Base-by-base conservation (phyloP, 768 basidiomycete species). In the Amanita subjunquillea region DNA sequence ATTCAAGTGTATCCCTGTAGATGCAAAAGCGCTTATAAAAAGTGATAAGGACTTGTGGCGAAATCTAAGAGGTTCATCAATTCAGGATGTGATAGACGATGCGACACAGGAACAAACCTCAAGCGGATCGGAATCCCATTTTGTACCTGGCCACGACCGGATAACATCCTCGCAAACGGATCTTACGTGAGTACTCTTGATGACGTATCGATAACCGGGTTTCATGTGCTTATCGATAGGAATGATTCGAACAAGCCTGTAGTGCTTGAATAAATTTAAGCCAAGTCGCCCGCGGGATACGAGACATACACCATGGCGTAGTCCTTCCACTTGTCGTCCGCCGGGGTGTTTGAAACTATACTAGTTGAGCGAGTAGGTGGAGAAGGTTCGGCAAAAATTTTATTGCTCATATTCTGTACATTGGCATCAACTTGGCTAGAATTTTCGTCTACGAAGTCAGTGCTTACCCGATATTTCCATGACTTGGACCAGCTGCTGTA, bases 151-250 rank as follows among this genome's bases (percentile, higher is more conserved):
- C 72, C 77, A 78, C 4, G 72, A 68, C 50, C 74, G 68, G 54
- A 84, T 76, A 17, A 83, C 76, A 38, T 79, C 77, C 56, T 78
- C 74, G 57, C 79, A 80, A 2, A 76, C 77, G 56, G 78, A 74
- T 22, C 78, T 63, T 52, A 84, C 72, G 57, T 78, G 78, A 25
- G 68, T 70, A 58, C 79, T 82, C 67, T 82, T 81, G 63, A 84
- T 62, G 44, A 80, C 68, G 29, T 82, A 61, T 61, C 73, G 74
- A 67, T 77, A 78, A 2, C 67, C 73, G 0, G 75, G 71, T 15
- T 76, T 70, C 6, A 57, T 49, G 20, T 65, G 62, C 20, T 74
- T 72, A 15, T 64, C 56, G 39, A 63, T 64, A 0, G 75, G 74
- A 10, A 80, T 62, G 15, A 67, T 76, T 25, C 80, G 77, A 20